phyloP scores from a whole-genome alignment of 1,139 yeast species.

The Saccharomyces hybrid region DNA sequence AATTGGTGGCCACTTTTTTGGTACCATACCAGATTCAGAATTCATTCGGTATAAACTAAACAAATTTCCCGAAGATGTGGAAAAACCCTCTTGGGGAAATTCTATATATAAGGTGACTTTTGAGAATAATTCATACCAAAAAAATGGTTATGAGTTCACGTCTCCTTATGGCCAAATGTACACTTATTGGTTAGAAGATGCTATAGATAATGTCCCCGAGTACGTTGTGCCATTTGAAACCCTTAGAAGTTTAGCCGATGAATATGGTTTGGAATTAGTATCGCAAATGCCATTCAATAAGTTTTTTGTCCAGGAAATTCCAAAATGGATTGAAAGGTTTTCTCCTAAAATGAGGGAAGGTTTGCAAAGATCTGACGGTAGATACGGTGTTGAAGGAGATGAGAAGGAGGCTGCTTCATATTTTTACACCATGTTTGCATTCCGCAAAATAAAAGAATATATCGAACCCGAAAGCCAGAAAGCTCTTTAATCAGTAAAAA shows the following conservation, averaged over 20 bases:
- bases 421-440: constrained; percentile 32
- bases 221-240: constrained; percentile 95
- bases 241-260: constrained; percentile 73
- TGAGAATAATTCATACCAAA: constrained; percentile 53
- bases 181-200: constrained; percentile 76
- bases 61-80: constrained; percentile 41
- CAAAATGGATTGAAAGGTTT: constrained; percentile 50
- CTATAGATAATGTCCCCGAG: constrained; percentile 94
- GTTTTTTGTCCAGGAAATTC: constrained; percentile 73
- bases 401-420: constrained; percentile 82
- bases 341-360: constrained; percentile 65
- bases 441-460: constrained; percentile 30
- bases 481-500: background rate
- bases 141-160: constrained; percentile 60
- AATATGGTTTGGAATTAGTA: constrained; percentile 65
- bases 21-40: constrained; percentile 91
- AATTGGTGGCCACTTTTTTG: constrained; percentile 80
- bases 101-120: constrained; percentile 73
- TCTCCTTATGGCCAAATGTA: constrained; percentile 81
- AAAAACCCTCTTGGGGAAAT: constrained; percentile 69
- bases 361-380: constrained; percentile 65
- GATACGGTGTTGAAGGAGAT: constrained; percentile 79
- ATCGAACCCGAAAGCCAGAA: constrained; percentile 8
- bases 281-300: constrained; percentile 74
- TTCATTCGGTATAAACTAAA: constrained; percentile 61